Evolutionary conservation across 1,284 basidiomycete genomes (phyloP).

Genomic region (Marasmius tenuissimus): DNA sequence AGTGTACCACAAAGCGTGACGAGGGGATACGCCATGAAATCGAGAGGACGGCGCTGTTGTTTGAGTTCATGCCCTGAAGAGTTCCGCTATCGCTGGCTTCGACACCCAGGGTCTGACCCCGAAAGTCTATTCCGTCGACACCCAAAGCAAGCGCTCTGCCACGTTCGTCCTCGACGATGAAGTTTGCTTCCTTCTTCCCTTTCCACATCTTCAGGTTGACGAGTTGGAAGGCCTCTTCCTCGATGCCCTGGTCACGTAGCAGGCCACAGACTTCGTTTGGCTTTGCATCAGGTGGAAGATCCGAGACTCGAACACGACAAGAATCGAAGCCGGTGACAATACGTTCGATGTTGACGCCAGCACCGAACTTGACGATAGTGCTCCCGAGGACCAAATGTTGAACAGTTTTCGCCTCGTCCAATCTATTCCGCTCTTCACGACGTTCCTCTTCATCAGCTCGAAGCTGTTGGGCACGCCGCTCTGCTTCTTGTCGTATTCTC

Average conservation of each 20-base stretch:
- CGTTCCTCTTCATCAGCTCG: conserved; percentile 12
- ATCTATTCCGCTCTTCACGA: conserved; percentile 16
- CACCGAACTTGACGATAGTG: conserved; percentile 43
- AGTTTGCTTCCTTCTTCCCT: conserved; percentile 31
- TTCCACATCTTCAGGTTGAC: conserved; percentile 22
- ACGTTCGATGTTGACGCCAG: conserved; percentile 40
- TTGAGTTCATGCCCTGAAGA: conserved; percentile 38
- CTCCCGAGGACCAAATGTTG: conserved; percentile 43
- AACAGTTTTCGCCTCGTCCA: conserved; percentile 38
- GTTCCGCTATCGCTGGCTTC: conserved; percentile 35
- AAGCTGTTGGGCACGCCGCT: neutral
- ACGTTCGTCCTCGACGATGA: conserved; percentile 36
- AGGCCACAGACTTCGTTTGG: conserved; percentile 38
- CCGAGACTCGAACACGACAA: conserved; percentile 41
- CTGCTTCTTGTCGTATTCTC: neutral
- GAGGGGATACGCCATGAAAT: conserved; percentile 47
- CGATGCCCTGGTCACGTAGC: conserved; percentile 38
- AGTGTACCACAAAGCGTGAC: conserved; percentile 36
- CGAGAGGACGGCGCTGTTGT: conserved; percentile 33
- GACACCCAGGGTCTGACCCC: conserved; percentile 36
- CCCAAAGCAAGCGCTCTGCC: conserved; percentile 35
- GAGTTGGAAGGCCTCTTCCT: conserved; percentile 30
- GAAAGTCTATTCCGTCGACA: conserved; percentile 44
- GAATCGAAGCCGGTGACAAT: conserved; percentile 48
- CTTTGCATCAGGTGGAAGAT: conserved; percentile 36